Percentiles rank a stretch among this genome's conserved stretches.
These are phyloP conservation scores for Yamadazyma paraphyllophila DNA, from an alignment of 805 yeast genomes.

Conservation along the genomic window DNA sequence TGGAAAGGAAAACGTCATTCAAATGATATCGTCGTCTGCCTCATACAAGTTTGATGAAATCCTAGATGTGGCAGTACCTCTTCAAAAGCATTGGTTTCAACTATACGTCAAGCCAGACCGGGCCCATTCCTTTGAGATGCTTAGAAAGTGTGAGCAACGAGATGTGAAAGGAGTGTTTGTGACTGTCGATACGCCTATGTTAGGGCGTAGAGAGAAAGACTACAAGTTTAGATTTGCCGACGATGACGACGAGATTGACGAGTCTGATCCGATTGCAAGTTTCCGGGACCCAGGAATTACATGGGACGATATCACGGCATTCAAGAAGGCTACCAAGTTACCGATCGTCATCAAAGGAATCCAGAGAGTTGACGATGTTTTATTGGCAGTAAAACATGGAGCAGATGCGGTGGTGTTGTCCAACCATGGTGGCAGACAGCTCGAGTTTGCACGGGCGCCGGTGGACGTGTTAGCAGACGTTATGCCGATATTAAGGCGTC, in stretches of 20 bases:
- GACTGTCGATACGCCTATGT: slow-evolving; percentile 55
- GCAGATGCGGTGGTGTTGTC: slow-evolving; percentile 78
- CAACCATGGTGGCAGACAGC: slow-evolving; percentile 88
- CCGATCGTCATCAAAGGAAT: slow-evolving; percentile 74
- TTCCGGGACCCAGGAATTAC: slow-evolving; percentile 16
- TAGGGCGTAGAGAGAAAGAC: slow-evolving; percentile 55
- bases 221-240: slow-evolving; percentile 32
- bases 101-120: slow-evolving; percentile 45
- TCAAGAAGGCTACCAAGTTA: slow-evolving; percentile 54
- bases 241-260: slow-evolving; percentile 25
- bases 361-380: slow-evolving; percentile 78
- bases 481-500: slow-evolving; percentile 48
- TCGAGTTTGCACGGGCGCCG: slow-evolving; percentile 80
- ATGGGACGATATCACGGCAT: slow-evolving; percentile 45
- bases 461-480: slow-evolving; percentile 72
- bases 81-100: slow-evolving; percentile 47
- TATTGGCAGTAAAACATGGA: slow-evolving; percentile 69
- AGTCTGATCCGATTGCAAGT: slow-evolving; percentile 9
- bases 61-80: slow-evolving; percentile 21
- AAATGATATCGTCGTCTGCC: slow-evolving; percentile 47
- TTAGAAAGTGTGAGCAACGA: slow-evolving; percentile 37
- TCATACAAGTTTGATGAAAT: slow-evolving; percentile 43
- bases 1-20: slow-evolving; percentile 39
- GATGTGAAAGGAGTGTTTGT: slow-evolving; percentile 49
- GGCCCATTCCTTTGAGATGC: slow-evolving; percentile 23